Evolutionary conservation across 441 rosid genomes (phyloP), one percentile per base, ranked within the genome.

Genomic region (Populus trichocarpa): DNA sequence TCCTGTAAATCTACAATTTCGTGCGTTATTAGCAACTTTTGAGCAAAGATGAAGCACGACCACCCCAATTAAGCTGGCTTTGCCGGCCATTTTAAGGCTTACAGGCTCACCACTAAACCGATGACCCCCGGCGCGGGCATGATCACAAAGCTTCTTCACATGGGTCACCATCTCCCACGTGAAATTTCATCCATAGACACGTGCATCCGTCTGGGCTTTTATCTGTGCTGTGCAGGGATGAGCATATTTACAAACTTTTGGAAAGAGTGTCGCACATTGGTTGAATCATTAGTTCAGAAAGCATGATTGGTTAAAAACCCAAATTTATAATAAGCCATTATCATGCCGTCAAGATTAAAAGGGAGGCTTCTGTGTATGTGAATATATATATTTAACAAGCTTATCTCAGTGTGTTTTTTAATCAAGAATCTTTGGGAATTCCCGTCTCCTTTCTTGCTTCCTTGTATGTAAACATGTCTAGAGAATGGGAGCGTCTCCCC

Each of bases 401-500:
- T 85, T 80, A 81, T 77, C 83, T 28, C 3, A 9, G 12, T 20
- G 7, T 28, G 70, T 64, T 64, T 26, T 6, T 13, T 53, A 33
- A 73, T 71, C 25, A 72, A 75, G 89, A 82, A 86, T 88, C 90
- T 88, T 83, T 78, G 32, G 86, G 68, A 67, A 57, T 78, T 82
- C 73, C 30, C 78, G 81, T 74, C 84, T 66, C 70, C 16, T 28
- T n/a, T 79, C 32, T 70, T 86, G 89, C 82, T 61, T 33, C 86
- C 88, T 85, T 71, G 70, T 61, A 40, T 79, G 68, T 83, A 72
- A 78, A 76, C 88, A 88, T 88, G 88, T 79, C 86, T 63, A 70
- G 77, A 82, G 75, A 83, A 74, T 67, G 84, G 81, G 84, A 79
- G 81, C 67, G 87, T 77, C 65, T 61, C 69, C 73, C 75, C n/a